phyloP scores from a whole-genome alignment of 352 stramenopile species.

The Phytophthora hibernalis region DNA sequence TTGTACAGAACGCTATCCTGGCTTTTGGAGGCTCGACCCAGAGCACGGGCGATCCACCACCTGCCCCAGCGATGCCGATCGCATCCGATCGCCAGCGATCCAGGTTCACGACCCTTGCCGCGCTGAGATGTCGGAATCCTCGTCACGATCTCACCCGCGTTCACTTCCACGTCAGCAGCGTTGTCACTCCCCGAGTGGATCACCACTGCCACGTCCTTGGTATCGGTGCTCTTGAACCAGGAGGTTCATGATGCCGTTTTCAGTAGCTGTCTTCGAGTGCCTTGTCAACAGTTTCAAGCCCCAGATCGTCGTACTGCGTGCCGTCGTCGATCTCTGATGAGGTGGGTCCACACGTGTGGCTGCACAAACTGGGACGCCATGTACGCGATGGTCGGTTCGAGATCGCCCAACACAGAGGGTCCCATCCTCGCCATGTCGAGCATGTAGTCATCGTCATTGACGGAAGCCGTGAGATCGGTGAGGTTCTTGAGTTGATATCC shows the following conservation, averaged over 20 bases:
- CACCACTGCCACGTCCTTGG: slow-evolving; percentile 20
- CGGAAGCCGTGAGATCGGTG: slow-evolving; percentile 21
- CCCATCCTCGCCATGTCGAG: slow-evolving; percentile 41
- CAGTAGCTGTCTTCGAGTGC: slow-evolving; percentile 37
- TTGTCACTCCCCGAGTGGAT: slow-evolving; percentile 14
- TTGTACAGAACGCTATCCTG: not conserved
- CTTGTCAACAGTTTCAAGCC: slow-evolving; percentile 17
- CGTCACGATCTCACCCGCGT: not conserved
- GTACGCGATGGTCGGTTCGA: slow-evolving; percentile 42
- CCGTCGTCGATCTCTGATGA: slow-evolving; percentile 29
- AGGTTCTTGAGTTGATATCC: not conserved
- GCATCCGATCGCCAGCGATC: slow-evolving; percentile 21
- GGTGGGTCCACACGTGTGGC: slow-evolving; percentile 31
- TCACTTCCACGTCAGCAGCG: not conserved
- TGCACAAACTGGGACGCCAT: slow-evolving; percentile 42
- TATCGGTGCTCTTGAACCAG: slow-evolving; percentile 2
- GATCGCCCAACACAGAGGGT: slow-evolving; percentile 28
- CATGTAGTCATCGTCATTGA: slow-evolving; percentile 30
- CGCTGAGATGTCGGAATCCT: not conserved
- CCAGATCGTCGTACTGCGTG: slow-evolving; percentile 15
- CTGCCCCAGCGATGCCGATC: slow-evolving; percentile 19
- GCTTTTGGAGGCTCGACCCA: slow-evolving; percentile 4
- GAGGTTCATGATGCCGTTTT: slow-evolving; percentile 23
- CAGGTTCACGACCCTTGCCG: slow-evolving; percentile 20
- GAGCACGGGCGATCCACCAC: slow-evolving; percentile 19